These are phyloP conservation scores for Plasmopara muralis DNA, from an alignment of 352 stramenopile species.

Conservation along the genomic window DNA sequence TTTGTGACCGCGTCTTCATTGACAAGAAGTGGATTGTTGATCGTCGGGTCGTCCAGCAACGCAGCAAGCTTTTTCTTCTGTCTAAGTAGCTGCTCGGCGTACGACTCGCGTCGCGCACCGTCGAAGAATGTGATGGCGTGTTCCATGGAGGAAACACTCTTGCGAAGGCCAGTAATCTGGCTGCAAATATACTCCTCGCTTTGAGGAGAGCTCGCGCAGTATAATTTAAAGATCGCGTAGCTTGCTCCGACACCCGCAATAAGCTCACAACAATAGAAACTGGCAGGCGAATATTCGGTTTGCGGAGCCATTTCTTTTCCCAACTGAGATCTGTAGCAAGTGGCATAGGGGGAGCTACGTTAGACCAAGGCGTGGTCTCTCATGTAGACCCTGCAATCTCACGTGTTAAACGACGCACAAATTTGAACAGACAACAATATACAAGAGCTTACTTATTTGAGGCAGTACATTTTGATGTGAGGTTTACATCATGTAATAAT, in stretches of 20 bases:
- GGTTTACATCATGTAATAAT: too few relatives aligned
- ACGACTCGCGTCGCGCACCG: slow-evolving; percentile 55
- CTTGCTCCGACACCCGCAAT: slow-evolving; percentile 6
- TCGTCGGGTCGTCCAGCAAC: slow-evolving; percentile 57
- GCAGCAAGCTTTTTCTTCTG: slow-evolving; percentile 67
- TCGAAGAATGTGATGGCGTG: slow-evolving; percentile 77
- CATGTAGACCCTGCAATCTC: too few relatives aligned
- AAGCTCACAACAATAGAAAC: slow-evolving; percentile 2
- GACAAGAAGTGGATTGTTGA: slow-evolving; percentile 33
- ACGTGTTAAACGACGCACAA: too few relatives aligned
- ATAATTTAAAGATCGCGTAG: slow-evolving; percentile 4
- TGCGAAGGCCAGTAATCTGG: slow-evolving; percentile 82
- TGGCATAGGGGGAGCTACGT: too few relatives aligned
- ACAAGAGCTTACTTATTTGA: too few relatives aligned
- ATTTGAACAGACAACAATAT: too few relatives aligned
- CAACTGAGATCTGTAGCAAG: too few relatives aligned
- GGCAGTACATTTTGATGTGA: too few relatives aligned
- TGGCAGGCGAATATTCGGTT: not conserved
- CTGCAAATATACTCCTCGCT: slow-evolving; percentile 66
- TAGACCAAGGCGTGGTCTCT: too few relatives aligned
- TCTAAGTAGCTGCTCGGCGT: slow-evolving; percentile 64
- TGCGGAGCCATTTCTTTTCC: too few relatives aligned
- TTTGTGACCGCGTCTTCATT: slow-evolving; percentile 19
- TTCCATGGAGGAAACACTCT: slow-evolving; percentile 83
- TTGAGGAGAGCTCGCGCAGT: slow-evolving; percentile 12